A percentile compares a stretch with the other conserved stretches of the same genome.
phyloP scores from a whole-genome alignment of 768 basidiomycete species.

The Boletus vinaceobasis region DNA sequence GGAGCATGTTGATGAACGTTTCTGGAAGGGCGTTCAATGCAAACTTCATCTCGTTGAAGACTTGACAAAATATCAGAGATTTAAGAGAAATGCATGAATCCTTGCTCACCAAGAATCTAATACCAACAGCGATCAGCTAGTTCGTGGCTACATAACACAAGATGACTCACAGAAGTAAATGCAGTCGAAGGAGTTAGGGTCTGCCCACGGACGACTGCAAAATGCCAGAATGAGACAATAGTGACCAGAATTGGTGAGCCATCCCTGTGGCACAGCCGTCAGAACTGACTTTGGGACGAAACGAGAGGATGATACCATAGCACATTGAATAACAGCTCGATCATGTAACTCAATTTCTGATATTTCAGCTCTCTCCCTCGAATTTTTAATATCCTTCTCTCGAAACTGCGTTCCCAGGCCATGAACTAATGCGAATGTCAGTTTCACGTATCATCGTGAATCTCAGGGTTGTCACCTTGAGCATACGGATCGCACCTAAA shows the following conservation, averaged over 20 bases:
- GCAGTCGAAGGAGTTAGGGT: conserved; percentile 79
- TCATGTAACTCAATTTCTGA: conserved; percentile 82
- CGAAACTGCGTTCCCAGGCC: conserved; percentile 93
- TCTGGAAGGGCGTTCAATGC: conserved; percentile 86
- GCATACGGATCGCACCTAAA: conserved; percentile 85
- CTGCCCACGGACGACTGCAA: conserved; percentile 65
- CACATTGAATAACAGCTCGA: conserved; percentile 65
- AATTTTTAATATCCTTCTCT: conserved; percentile 65
- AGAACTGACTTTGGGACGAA: background rate
- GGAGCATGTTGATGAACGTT: conserved; percentile 86
- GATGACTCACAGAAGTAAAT: conserved; percentile 59
- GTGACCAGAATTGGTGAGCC: conserved; percentile 56
- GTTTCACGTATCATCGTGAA: background rate
- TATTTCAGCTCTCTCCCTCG: conserved; percentile 80
- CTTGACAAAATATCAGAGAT: conserved; percentile 32
- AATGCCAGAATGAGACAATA: conserved; percentile 66
- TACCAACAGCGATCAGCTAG: background rate
- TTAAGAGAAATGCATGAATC: background rate
- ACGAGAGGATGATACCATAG: conserved; percentile 42
- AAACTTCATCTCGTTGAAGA: conserved; percentile 86
- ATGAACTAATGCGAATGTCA: conserved; percentile 58
- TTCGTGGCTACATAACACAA: background rate
- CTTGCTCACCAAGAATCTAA: conserved; percentile 41
- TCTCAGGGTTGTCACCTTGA: conserved; percentile 47
- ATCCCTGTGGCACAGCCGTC: conserved; percentile 29